Evolutionary conservation across 2,329 filamentous ascomycete species (phyloP), one percentile per base, ranked within the genome.

Genomic region (Fusarium brachygibbosum): DNA sequence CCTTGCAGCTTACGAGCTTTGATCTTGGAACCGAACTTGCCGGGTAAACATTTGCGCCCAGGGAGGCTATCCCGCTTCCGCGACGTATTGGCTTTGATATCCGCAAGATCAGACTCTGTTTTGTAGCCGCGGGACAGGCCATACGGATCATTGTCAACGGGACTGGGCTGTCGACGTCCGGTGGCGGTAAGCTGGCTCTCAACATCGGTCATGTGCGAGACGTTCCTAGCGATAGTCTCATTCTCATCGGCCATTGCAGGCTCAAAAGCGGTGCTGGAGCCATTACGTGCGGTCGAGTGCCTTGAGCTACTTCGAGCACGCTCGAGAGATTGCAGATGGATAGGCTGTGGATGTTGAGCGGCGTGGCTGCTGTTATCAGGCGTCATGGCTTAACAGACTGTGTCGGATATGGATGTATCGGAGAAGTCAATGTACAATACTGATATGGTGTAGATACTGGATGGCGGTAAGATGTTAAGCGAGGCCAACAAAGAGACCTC

Each of bases 21-120:
- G 37, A 71, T 60, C 55, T 74, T 77, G 25, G 76, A 74, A 11
- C 72, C 71, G 4, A 70, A 45, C 31, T 68, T 70, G 23, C 58
- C 48, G 40, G 67, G 69, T 14, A 65, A 53, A 56, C 71, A 66
- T n/a, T 68, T 73, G 50, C 51, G 50, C 19, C 46, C 35, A 13
- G 32, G 58, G 9, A 59, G 68, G 9, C 82, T 84, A 75, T 86
- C 85, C 51, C 93, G 90, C 81, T 94, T 95, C 67, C 90, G 88
- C 10, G 91, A 92, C 3, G 89, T 92, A 77, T 97, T 97, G 59
- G 93, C 91, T 67, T 89, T 88, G 78, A 97, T 95, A 73, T 87
- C 84, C 35, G 90, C 87, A 68, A 98, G 88, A 77, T 98, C 93
- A 19, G 86, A 87, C 31, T 89, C 84, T 21, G 91, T 89, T 82